A percentile compares a stretch with the other conserved stretches of the same genome.
These are phyloP conservation scores for Olyra latifolia DNA, from an alignment of 176 grass and related monocot species.

Conservation along the genomic window DNA sequence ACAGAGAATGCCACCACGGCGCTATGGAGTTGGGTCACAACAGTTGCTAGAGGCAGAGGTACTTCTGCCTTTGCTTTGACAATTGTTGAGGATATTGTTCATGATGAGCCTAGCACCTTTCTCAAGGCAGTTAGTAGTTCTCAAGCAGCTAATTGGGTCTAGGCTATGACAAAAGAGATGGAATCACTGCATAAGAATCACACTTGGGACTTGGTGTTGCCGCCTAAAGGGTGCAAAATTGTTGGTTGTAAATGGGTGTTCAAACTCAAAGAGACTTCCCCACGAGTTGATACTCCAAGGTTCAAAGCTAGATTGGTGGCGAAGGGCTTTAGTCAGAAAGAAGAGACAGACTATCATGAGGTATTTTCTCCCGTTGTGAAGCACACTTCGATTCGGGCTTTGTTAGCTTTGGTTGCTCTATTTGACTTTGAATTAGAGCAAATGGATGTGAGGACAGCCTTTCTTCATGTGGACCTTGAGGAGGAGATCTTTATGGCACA, in stretches of 20 bases:
- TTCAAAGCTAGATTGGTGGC: slow-evolving; percentile 17
- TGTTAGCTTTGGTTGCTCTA: too few species aligned
- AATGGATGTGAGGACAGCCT: too few species aligned
- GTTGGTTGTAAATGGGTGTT: slow-evolving; percentile 29
- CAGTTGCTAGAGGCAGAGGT: too few species aligned
- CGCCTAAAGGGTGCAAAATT: slow-evolving; percentile 5
- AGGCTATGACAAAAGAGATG: slow-evolving; percentile 19
- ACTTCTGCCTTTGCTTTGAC: not conserved
- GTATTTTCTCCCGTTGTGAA: too few species aligned
- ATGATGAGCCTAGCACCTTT: not conserved
- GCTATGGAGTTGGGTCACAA: not conserved
- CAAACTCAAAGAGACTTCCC: not conserved
- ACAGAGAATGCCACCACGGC: not conserved
- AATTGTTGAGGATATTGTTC: not conserved
- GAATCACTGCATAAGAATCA: slow-evolving; percentile 17
- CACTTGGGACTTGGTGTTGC: slow-evolving; percentile 1
- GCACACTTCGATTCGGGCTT: too few species aligned
- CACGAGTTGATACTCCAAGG: not conserved
- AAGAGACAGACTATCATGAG: not conserved
- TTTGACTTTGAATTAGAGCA: too few species aligned
- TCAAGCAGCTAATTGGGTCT: not conserved
- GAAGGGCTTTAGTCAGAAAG: not conserved
- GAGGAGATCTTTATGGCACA: too few species aligned
- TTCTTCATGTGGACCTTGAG: too few species aligned
- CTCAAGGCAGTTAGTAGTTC: too few species aligned